A percentile compares a stretch with the other conserved stretches of the same genome.
Evolutionary conservation across 306 rosid genomes (phyloP).

Genomic region (Vigna hirtella): DNA sequence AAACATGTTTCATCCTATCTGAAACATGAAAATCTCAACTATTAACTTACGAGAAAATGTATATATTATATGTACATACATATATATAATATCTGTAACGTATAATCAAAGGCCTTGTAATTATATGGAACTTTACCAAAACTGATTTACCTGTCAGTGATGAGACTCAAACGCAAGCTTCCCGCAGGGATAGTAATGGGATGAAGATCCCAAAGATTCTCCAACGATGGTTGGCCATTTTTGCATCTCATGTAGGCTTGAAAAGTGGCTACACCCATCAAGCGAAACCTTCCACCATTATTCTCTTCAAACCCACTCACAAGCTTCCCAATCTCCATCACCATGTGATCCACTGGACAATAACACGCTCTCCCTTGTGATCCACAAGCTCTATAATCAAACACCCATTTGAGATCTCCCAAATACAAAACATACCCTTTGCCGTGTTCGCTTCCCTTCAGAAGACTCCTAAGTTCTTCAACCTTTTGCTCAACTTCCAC

Average conservation of each 20-base stretch:
- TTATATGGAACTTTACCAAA: constrained; percentile 50
- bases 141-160: constrained; percentile 72
- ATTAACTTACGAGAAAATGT: neutral
- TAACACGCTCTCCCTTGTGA: constrained; percentile 60
- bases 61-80: too few relatives aligned
- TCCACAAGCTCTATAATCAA: constrained; percentile 54
- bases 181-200: constrained; percentile 82
- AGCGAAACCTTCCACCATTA: constrained; percentile 65
- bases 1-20: neutral
- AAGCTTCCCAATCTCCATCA: constrained; percentile 84
- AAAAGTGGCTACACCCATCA: constrained; percentile 87
- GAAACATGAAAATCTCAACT: neutral
- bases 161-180: constrained; percentile 81
- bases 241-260: constrained; percentile 86
- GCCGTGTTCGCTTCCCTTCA: constrained; percentile 40
- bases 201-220: constrained; percentile 82
- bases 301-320: constrained; percentile 56
- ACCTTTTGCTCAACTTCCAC: constrained; percentile 74
- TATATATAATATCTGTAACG: neutral
- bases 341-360: constrained; percentile 81
- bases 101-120: neutral
- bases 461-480: constrained; percentile 62
- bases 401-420: constrained; percentile 86
- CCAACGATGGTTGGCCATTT: constrained; percentile 75
- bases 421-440: constrained; percentile 81